These are phyloP conservation scores for Diophrys sp. DNA, from an alignment of 73 alveolate species.

Conservation along the genomic window DNA sequence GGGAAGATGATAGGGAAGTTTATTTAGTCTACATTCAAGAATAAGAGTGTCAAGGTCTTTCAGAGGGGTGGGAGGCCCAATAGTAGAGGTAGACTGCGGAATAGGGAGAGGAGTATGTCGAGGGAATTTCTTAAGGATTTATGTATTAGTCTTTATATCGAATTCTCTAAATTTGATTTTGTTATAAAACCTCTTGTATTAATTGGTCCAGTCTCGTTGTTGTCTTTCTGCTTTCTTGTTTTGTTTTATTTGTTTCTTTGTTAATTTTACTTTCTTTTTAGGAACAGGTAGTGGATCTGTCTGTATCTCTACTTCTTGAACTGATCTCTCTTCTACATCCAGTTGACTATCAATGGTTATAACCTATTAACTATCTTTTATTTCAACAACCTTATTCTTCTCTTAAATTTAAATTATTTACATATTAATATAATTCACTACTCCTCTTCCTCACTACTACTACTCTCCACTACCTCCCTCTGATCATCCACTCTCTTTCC, in stretches of 20 bases:
- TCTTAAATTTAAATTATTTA: too few relatives aligned
- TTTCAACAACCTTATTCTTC: too few relatives aligned
- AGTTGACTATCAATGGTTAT: too few relatives aligned
- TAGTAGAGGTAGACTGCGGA: background rate
- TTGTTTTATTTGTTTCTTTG: background rate
- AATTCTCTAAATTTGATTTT: background rate
- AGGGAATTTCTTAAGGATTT: background rate
- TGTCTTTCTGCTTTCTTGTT: background rate
- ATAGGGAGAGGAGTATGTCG: background rate
- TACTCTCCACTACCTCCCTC: too few relatives aligned
- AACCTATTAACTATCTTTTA: too few relatives aligned
- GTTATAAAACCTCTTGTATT: background rate
- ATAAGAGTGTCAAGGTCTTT: background rate
- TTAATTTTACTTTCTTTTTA: background rate
- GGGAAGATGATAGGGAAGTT: too few relatives aligned
- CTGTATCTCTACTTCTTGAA: background rate
- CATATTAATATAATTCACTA: too few relatives aligned
- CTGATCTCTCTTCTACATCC: slow-evolving; percentile 3
- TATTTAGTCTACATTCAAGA: background rate
- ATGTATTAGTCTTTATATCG: background rate
- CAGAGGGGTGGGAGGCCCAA: background rate
- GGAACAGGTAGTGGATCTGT: background rate
- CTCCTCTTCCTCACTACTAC: too few relatives aligned
- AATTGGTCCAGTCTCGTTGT: background rate
- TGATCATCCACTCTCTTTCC: too few relatives aligned